Evolutionary conservation across 345 rosid species (phyloP).

Genomic region (Lepidium sativum): DNA sequence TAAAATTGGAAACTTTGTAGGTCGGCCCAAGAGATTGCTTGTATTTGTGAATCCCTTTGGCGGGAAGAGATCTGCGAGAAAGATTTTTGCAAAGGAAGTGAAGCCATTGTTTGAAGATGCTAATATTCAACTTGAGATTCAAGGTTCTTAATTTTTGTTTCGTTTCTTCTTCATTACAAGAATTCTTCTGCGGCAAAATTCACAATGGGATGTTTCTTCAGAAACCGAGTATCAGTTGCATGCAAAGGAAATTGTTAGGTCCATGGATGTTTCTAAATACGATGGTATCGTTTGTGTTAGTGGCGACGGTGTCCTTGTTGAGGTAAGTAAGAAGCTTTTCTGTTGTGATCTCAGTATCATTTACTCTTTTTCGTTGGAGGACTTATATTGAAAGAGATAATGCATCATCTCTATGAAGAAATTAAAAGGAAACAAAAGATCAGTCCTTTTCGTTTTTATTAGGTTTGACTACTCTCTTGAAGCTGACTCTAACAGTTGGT

Average conservation of each 20-base stretch:
- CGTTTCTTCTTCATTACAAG: neutral
- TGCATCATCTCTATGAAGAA: too few relatives aligned
- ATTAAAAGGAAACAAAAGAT: too few relatives aligned
- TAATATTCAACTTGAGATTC: slow-evolving; percentile 46
- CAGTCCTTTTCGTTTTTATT: neutral
- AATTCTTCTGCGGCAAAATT: neutral
- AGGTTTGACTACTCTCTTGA: neutral
- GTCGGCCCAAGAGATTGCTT: slow-evolving; percentile 73
- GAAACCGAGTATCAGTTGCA: slow-evolving; percentile 68
- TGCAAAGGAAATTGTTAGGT: slow-evolving; percentile 61
- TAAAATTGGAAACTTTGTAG: slow-evolving; percentile 19
- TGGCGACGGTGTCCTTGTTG: slow-evolving; percentile 91
- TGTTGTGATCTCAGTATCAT: neutral
- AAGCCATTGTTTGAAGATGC: slow-evolving; percentile 83
- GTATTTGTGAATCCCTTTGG: slow-evolving; percentile 82
- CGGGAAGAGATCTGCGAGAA: slow-evolving; percentile 62
- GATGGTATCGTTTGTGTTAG: slow-evolving; percentile 96
- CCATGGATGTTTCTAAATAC: slow-evolving; percentile 51
- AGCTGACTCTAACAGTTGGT: slow-evolving; percentile 15
- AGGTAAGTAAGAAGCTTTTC: slow-evolving; percentile 36
- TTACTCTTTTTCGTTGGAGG: neutral
- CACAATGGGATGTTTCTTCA: slow-evolving; percentile 18
- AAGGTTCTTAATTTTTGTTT: slow-evolving; percentile 35
- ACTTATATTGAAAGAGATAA: neutral
- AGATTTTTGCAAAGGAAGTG: slow-evolving; percentile 52